These are phyloP conservation scores for Piloderma croceum DNA, from an alignment of 768 basidiomycete genomes.

Conservation along the genomic window DNA sequence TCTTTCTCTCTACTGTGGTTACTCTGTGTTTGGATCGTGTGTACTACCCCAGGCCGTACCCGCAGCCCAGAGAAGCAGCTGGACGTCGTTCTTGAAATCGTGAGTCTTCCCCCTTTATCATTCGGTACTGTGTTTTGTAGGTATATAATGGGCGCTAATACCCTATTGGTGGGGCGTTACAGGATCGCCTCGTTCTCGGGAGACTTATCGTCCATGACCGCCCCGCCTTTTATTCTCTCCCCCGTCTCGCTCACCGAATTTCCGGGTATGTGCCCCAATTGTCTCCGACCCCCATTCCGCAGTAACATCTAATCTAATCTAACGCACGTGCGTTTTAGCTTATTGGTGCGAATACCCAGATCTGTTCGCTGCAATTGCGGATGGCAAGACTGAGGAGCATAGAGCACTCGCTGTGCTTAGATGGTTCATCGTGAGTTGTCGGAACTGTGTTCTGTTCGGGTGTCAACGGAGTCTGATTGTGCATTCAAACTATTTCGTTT, in stretches of 20 bases:
- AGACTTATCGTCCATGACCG: constrained; percentile 79
- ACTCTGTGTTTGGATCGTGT: constrained; percentile 5
- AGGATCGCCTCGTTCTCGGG: constrained; percentile 86
- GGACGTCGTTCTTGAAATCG: constrained; percentile 91
- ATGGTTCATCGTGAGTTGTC: constrained; percentile 88
- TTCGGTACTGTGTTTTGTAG: constrained; percentile 6
- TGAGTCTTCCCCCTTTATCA: constrained; percentile 31
- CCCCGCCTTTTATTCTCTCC: constrained; percentile 88
- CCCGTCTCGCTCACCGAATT: constrained; percentile 90
- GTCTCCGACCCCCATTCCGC: constrained; percentile 7
- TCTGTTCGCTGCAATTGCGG: constrained; percentile 81
- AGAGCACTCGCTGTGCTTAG: constrained; percentile 76
- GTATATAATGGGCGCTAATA: too few species aligned
- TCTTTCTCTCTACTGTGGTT: background rate
- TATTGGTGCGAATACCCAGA: constrained; percentile 97
- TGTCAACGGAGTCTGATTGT: too few species aligned
- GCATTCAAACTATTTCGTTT: too few species aligned
- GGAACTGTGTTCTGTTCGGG: too few species aligned
- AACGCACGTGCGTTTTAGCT: constrained; percentile 39
- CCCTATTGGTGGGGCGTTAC: constrained; percentile 4
- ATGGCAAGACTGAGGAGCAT: constrained; percentile 67
- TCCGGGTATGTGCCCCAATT: constrained; percentile 52
- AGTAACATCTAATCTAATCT: constrained; percentile 2
- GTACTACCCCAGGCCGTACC: constrained; percentile 58
- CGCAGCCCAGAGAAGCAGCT: constrained; percentile 75